Percentiles rank a stretch among this genome's conserved stretches.
These are phyloP conservation scores for Erigeron canadensis DNA, from an alignment of 129 eudicot species.

Conservation along the genomic window DNA sequence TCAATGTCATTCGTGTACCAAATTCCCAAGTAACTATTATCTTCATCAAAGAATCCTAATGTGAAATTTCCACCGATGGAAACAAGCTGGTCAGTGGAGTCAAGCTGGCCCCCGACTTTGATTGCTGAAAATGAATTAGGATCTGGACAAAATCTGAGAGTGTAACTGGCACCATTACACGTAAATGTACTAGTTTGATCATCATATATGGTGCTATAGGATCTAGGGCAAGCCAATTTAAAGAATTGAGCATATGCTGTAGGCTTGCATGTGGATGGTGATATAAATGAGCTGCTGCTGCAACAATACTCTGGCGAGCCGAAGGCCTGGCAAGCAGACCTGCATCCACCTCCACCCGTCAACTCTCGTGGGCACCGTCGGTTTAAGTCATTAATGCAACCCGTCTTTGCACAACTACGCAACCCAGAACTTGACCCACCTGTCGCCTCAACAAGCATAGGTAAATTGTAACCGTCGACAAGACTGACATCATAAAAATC, in stretches of 20 bases:
- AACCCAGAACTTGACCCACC: conserved; percentile 25
- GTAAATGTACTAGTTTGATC: conserved; percentile 13
- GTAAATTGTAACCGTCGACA: conserved; percentile 38
- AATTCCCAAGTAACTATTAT: conserved; percentile 33
- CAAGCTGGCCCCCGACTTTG: conserved; percentile 15
- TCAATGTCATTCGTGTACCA: conserved; percentile 30
- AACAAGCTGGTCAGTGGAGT: conserved; percentile 13
- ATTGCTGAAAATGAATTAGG: conserved; percentile 11
- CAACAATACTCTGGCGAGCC: conserved; percentile 40
- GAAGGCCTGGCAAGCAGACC: conserved; percentile 36
- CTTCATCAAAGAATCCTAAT: conserved; percentile 31
- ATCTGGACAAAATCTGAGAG: conserved; percentile 25
- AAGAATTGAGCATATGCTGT: conserved; percentile 33
- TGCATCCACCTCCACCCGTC: conserved; percentile 28
- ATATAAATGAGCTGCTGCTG: background rate
- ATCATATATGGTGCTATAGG: conserved; percentile 23
- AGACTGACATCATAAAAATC: conserved; percentile 38
- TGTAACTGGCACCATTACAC: conserved; percentile 20
- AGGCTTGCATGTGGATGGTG: conserved; percentile 25
- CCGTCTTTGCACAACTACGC: conserved; percentile 28
- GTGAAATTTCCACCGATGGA: conserved; percentile 31
- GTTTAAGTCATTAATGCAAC: conserved; percentile 38
- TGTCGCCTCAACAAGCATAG: conserved; percentile 38
- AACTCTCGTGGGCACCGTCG: conserved; percentile 28
- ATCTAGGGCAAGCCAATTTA: conserved; percentile 34